phyloP scores from a whole-genome alignment of 768 basidiomycete genomes.

The Pleurotus pulmonarius region DNA sequence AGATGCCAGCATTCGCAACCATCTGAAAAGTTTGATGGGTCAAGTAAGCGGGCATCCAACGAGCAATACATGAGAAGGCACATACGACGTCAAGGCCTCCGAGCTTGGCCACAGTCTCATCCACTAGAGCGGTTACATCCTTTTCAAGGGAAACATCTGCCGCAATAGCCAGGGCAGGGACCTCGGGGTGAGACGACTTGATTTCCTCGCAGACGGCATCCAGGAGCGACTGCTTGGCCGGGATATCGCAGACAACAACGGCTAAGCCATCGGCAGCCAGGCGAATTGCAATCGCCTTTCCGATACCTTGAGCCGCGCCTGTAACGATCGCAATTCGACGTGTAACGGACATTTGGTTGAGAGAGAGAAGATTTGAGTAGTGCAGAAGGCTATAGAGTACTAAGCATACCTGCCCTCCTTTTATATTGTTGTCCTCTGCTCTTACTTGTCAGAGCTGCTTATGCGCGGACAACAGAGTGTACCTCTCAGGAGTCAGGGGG shows the following conservation, averaged over 20 bases:
- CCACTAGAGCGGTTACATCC: constrained; percentile 19
- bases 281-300: constrained; percentile 19
- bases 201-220: constrained; percentile 19
- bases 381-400: too few relatives aligned
- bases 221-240: constrained; percentile 11
- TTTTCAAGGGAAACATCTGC: constrained; percentile 20
- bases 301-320: constrained; percentile 27
- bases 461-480: too few relatives aligned
- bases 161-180: constrained; percentile 10
- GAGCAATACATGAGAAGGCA: neutral
- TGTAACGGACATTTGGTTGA: neutral
- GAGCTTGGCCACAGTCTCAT: constrained; percentile 4
- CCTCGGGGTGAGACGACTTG: constrained; percentile 10
- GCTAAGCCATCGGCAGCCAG: constrained; percentile 25
- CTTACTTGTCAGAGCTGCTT: too few relatives aligned
- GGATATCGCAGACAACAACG: constrained; percentile 23
- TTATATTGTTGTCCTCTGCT: too few relatives aligned
- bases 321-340: constrained; percentile 22
- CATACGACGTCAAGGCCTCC: constrained; percentile 20
- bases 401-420: too few relatives aligned
- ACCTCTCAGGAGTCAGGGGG: too few relatives aligned
- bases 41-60: neutral
- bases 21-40: neutral
- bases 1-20: neutral
- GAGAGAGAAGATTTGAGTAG: too few relatives aligned